Percentiles rank a stretch among this genome's conserved stretches.
These are phyloP conservation scores for Ormosia emarginata DNA, from an alignment of 306 rosid genomes.

Conservation along the genomic window DNA sequence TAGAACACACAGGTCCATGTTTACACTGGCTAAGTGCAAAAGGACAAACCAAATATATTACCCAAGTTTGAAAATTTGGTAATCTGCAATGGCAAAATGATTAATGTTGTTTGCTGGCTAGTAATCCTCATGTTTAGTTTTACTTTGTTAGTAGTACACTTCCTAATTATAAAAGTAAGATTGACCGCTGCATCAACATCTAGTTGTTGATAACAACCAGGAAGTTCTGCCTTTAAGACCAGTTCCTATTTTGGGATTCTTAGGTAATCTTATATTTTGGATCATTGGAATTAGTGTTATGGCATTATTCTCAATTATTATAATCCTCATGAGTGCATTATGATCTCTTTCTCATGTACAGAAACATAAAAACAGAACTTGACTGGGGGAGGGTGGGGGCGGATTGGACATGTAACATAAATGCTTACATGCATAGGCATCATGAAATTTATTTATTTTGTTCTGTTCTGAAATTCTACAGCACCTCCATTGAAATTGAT, in stretches of 20 bases:
- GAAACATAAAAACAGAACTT: not conserved
- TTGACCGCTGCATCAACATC: not conserved
- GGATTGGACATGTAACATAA: not conserved
- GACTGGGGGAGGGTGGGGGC: not conserved
- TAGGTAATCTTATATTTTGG: not conserved
- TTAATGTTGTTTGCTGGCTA: not conserved
- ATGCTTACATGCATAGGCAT: not conserved
- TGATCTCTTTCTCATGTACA: not conserved
- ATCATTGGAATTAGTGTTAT: not conserved
- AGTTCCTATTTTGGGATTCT: not conserved
- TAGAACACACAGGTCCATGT: not conserved
- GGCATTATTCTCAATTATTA: not conserved
- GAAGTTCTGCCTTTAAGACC: not conserved
- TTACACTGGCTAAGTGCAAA: not conserved
- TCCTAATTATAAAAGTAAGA: not conserved
- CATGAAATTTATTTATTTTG: not conserved
- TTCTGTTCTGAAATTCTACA: constrained; percentile 37
- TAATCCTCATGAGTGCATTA: not conserved
- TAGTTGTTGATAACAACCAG: not conserved
- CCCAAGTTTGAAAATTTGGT: not conserved
- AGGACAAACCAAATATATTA: not conserved
- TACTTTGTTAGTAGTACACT: not conserved
- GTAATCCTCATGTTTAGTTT: not conserved
- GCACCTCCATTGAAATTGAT: constrained; percentile 92
- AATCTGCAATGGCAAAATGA: not conserved